Evolutionary conservation across 192 early-diverging fungal genomes (phyloP), one percentile per base, ranked within the genome.

Genomic region (Linnemannia schmuckeri): DNA sequence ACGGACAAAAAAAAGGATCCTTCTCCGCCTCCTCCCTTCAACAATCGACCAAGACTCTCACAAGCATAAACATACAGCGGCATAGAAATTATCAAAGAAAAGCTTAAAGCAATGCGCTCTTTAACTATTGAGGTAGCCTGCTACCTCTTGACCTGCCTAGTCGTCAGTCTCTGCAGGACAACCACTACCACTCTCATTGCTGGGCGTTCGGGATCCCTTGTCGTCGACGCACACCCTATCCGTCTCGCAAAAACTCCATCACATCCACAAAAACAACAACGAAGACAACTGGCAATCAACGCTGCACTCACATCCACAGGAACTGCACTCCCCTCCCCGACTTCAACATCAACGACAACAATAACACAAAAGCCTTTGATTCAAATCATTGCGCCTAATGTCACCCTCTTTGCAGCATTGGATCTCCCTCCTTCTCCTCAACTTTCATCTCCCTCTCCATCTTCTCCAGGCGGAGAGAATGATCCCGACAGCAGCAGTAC

Each of bases 171-270:
- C 41, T 74, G 52, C 55, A 72, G 61, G 5, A 70, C 77, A 17
- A 8, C 41, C 9, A 55, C 61, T 30, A 55, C 73, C 18, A 55
- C 38, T 5, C 42, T 33, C 44, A 49, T 38, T 38, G 12, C 35
- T 17, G 37, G 17, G 20, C 61, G 3, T 41, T 57, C 52, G 24
- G 54, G 57, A 27, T 30, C 74, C 7, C 35, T 55, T 33, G 74
- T 47, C 35, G 54, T 77, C 46, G 72, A 87, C 57, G 85, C 79
- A 54, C 80, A 75, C 30, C 85, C 85, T 6, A 78, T 81, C 61
- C 22, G 41, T 24, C 70, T 33, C 37, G 22, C 33, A 18, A 20
- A 9, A 18, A 24, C 63, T 40, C 42, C 30, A 63, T 12, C 27
- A 46, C 47, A 33, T 71, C 30, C 27, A 3, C 41, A 24, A n/a